A percentile compares a stretch with the other conserved stretches of the same genome.
phyloP scores from a whole-genome alignment of 2,329 filamentous ascomycete genomes.

The Hymenoscyphus fructigenus region DNA sequence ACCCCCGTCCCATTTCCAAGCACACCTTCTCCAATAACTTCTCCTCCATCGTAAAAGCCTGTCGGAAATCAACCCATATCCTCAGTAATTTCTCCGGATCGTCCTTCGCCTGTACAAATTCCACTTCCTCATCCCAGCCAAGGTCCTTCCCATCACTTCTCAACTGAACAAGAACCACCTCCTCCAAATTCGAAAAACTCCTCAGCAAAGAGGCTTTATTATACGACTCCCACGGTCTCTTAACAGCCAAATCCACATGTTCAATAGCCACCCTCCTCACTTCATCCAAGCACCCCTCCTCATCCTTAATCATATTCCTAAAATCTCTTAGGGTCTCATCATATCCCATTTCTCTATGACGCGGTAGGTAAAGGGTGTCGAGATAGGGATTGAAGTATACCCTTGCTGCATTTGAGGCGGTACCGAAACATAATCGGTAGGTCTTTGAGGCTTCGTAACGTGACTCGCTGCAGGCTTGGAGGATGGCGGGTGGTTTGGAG shows the following conservation, averaged over 20 bases:
- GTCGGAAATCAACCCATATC: slow-evolving; percentile 34
- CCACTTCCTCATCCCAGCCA: slow-evolving; percentile 17
- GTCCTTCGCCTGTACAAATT: slow-evolving; percentile 24
- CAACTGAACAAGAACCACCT: slow-evolving; percentile 33
- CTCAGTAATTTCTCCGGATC: slow-evolving; percentile 25
- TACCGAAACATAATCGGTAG: slow-evolving; percentile 39
- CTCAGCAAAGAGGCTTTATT: slow-evolving; percentile 49
- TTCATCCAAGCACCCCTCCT: slow-evolving; percentile 35
- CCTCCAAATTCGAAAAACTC: slow-evolving; percentile 39
- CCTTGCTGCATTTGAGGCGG: neutral
- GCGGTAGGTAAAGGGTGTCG: slow-evolving; percentile 33
- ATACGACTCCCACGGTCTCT: slow-evolving; percentile 51
- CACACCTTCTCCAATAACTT: slow-evolving; percentile 28
- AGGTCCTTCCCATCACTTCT: slow-evolving; percentile 1
- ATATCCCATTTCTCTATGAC: slow-evolving; percentile 39
- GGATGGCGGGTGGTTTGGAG: slow-evolving; percentile 41
- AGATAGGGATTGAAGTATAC: slow-evolving; percentile 27
- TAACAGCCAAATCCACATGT: slow-evolving; percentile 44
- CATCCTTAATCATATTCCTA: slow-evolving; percentile 36
- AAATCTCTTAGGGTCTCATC: slow-evolving; percentile 43
- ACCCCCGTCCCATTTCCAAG: slow-evolving; percentile 23
- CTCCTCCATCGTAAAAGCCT: slow-evolving; percentile 30
- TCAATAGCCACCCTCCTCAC: slow-evolving; percentile 46
- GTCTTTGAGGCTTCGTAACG: slow-evolving; percentile 42
- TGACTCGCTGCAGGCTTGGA: slow-evolving; percentile 45